Percentiles rank a stretch among this genome's conserved stretches.
Evolutionary conservation across 78 protist species (phyloP).

Genomic region (Dictyostelium firmibasis): DNA sequence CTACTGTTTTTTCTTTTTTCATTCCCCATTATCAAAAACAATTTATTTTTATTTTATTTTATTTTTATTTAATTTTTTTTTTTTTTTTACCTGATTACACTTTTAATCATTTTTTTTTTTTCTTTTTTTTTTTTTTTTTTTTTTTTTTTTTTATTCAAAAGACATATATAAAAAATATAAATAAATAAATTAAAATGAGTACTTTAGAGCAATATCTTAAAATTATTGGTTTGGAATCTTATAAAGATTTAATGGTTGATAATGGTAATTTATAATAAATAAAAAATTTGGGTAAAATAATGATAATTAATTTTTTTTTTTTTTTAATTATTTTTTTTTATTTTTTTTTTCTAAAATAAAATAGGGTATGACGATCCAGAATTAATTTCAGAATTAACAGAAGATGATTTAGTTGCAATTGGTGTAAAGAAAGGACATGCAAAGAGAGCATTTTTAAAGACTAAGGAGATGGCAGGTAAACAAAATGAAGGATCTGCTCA

Average conservation of each 20-base stretch:
- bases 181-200: conserved; percentile 5
- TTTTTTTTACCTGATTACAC: neutral
- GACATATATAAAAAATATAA: neutral
- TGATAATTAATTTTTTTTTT: no score
- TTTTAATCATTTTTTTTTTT: neutral
- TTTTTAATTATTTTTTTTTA: neutral
- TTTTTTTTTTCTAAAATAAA: neutral
- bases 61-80: neutral
- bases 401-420: conserved; percentile 62
- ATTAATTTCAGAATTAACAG: conserved; percentile 60
- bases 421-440: conserved; percentile 76
- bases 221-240: conserved; percentile 30
- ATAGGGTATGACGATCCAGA: conserved; percentile 76
- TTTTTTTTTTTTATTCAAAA: neutral
- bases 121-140: neutral
- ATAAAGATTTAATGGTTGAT: conserved; percentile 4
- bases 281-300: neutral
- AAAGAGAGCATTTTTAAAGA: conserved; percentile 65
- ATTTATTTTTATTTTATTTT: neutral
- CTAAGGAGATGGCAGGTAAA: neutral
- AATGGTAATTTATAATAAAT: conserved; percentile 30
- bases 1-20: neutral
- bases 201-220: conserved; percentile 55
- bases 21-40: neutral
- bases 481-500: neutral